Conservation (phyloP, 768 basidiomycete genomes). For the Trichaptum fuscoviolaceum region DNA sequence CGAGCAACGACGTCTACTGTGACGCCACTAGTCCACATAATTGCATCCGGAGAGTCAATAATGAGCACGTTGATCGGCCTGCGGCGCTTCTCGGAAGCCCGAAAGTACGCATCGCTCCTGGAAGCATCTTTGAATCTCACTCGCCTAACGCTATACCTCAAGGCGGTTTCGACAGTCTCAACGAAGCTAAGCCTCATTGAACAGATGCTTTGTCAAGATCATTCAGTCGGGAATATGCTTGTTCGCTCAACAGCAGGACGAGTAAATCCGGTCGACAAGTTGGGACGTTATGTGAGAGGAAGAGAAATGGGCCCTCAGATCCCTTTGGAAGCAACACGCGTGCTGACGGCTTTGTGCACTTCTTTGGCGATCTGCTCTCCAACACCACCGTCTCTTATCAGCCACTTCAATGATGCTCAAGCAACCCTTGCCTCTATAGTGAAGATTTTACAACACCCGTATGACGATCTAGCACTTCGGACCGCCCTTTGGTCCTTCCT, state of each 20-base stretch:
- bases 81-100: conserved; percentile 64
- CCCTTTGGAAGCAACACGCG: conserved; percentile 59
- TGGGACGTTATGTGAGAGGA: conserved; percentile 63
- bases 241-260: conserved; percentile 40
- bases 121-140: conserved; percentile 60
- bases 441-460: conserved; percentile 71
- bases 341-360: conserved; percentile 62
- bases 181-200: conserved; percentile 54
- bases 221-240: conserved; percentile 37
- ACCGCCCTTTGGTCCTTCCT: conserved; percentile 83
- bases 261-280: conserved; percentile 68
- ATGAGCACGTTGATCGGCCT: conserved; percentile 55
- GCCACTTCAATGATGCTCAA: conserved; percentile 75
- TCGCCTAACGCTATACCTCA: conserved; percentile 59
- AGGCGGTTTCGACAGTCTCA: conserved; percentile 40
- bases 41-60: conserved; percentile 57
- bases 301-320: conserved; percentile 55
- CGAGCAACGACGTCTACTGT: conserved; percentile 77
- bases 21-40: conserved; percentile 67
- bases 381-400: conserved; percentile 67
- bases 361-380: conserved; percentile 58
- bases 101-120: conserved; percentile 62
- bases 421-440: conserved; percentile 62
- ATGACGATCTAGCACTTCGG: conserved; percentile 67
- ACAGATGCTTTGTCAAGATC: conserved; percentile 64